These are phyloP conservation scores for Candida endomychidarum DNA, from an alignment of 805 yeast genomes.

Conservation along the genomic window DNA sequence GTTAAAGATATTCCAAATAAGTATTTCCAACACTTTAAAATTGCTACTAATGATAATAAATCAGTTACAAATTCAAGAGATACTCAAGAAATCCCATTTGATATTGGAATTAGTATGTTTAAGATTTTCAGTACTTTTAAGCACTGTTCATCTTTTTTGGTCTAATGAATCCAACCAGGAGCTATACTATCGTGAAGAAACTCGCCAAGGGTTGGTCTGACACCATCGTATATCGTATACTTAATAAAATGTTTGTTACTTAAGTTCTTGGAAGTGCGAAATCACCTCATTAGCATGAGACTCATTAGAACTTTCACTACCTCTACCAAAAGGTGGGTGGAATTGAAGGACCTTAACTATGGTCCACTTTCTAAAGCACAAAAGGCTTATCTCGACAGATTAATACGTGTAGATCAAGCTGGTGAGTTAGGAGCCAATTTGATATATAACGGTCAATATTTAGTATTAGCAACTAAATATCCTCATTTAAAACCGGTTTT, in stretches of 20 bases:
- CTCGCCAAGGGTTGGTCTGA: no score
- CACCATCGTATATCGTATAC: no score
- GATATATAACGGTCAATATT: slow-evolving; percentile 88
- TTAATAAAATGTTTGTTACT: no score
- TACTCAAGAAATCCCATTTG: slow-evolving; percentile 56
- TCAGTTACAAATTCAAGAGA: slow-evolving; percentile 62
- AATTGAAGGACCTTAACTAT: slow-evolving; percentile 26
- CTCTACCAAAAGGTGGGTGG: not conserved
- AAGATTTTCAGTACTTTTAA: slow-evolving; percentile 38
- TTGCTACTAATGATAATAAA: slow-evolving; percentile 46
- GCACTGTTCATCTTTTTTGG: slow-evolving; percentile 14
- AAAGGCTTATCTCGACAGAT: slow-evolving; percentile 67
- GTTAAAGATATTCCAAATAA: slow-evolving; percentile 53
- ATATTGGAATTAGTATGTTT: slow-evolving; percentile 48
- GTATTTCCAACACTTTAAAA: slow-evolving; percentile 44
- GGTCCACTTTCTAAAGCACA: slow-evolving; percentile 53
- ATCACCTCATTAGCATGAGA: slow-evolving; percentile 5
- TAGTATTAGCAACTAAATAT: slow-evolving; percentile 64
- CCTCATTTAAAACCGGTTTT: slow-evolving; percentile 79
- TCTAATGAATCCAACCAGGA: slow-evolving; percentile 2
- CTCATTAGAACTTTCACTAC: not conserved
- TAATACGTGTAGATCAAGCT: slow-evolving; percentile 92
- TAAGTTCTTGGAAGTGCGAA: no score
- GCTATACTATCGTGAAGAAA: no score
- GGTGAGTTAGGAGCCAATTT: slow-evolving; percentile 96